These are phyloP conservation scores for Aspergillus hiratsukae DNA, from an alignment of 2,329 filamentous ascomycete species.

Conservation along the genomic window DNA sequence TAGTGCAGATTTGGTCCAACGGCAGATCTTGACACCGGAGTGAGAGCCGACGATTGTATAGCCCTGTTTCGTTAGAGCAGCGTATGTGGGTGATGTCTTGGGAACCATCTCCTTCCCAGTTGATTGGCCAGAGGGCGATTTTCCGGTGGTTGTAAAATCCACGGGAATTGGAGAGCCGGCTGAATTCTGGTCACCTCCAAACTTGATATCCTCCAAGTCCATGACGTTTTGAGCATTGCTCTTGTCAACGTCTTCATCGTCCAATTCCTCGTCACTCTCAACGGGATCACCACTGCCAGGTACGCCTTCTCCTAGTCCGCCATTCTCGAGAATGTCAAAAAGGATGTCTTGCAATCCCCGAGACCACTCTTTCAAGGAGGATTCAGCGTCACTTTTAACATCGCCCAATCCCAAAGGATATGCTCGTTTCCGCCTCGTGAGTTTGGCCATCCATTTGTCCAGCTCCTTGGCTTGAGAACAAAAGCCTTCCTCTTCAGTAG, in stretches of 20 bases:
- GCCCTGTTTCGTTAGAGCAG: slow-evolving; percentile 88
- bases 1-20: slow-evolving; percentile 96
- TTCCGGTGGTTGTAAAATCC: slow-evolving; percentile 66
- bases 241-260: slow-evolving; percentile 53
- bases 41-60: slow-evolving; percentile 94
- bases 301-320: slow-evolving; percentile 60
- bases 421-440: slow-evolving; percentile 79
- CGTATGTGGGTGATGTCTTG: slow-evolving; percentile 80
- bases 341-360: slow-evolving; percentile 69
- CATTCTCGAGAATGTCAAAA: slow-evolving; percentile 50
- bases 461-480: slow-evolving; percentile 87
- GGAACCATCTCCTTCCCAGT: slow-evolving; percentile 89
- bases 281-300: slow-evolving; percentile 75
- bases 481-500: slow-evolving; percentile 82
- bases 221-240: slow-evolving; percentile 51
- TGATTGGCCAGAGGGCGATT: slow-evolving; percentile 32
- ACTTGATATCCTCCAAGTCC: slow-evolving; percentile 78
- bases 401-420: slow-evolving; percentile 88
- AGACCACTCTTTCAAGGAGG: slow-evolving; percentile 71
- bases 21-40: slow-evolving; percentile 94
- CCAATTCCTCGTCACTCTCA: slow-evolving; percentile 75
- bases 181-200: slow-evolving; percentile 28
- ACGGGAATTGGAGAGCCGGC: slow-evolving; percentile 59
- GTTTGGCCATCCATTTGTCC: slow-evolving; percentile 95
- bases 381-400: slow-evolving; percentile 66